Evolutionary conservation across 2,329 filamentous ascomycete genomes (phyloP).

Genomic region (Penicillium sp.): DNA sequence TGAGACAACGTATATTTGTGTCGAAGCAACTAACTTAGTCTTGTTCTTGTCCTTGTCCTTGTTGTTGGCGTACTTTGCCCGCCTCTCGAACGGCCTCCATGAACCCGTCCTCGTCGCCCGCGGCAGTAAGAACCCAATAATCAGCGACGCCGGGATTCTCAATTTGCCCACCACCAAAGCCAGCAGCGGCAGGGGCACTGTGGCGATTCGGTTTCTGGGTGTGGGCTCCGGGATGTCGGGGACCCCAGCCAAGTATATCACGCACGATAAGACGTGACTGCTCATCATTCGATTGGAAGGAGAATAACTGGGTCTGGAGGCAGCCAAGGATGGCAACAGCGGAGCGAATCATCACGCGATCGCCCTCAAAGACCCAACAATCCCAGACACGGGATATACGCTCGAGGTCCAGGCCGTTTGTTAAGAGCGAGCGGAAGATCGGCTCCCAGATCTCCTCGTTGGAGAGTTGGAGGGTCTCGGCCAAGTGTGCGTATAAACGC

Average conservation of each 20-base stretch:
- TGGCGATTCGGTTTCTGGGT: constrained; percentile 33
- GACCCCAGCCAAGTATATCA: constrained; percentile 39
- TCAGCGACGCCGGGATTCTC: constrained; percentile 37
- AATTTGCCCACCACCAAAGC: constrained; percentile 37
- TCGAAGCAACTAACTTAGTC: background rate
- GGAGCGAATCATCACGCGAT: constrained; percentile 47
- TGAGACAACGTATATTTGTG: background rate
- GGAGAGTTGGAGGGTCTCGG: constrained; percentile 38
- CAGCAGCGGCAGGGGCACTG: constrained; percentile 35
- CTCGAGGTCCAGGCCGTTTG: constrained; percentile 51
- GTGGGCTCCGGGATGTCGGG: constrained; percentile 31
- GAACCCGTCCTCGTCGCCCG: constrained; percentile 43
- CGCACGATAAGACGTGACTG: constrained; percentile 34
- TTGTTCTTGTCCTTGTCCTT: background rate
- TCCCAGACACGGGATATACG: constrained; percentile 58
- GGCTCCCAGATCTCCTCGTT: constrained; percentile 50
- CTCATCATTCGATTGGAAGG: constrained; percentile 37
- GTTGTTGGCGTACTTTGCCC: constrained; percentile 37
- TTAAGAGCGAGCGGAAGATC: constrained; percentile 54
- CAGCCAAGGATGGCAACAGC: constrained; percentile 45
- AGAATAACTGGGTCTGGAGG: constrained; percentile 43
- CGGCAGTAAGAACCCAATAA: constrained; percentile 41
- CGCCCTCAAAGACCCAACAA: constrained; percentile 59
- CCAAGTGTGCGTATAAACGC: constrained; percentile 52
- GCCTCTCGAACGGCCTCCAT: constrained; percentile 43